Evolutionary conservation across 1,139 yeast species (phyloP), one percentile per base, ranked within the genome.

Genomic region (Protomyces macrosporus): DNA sequence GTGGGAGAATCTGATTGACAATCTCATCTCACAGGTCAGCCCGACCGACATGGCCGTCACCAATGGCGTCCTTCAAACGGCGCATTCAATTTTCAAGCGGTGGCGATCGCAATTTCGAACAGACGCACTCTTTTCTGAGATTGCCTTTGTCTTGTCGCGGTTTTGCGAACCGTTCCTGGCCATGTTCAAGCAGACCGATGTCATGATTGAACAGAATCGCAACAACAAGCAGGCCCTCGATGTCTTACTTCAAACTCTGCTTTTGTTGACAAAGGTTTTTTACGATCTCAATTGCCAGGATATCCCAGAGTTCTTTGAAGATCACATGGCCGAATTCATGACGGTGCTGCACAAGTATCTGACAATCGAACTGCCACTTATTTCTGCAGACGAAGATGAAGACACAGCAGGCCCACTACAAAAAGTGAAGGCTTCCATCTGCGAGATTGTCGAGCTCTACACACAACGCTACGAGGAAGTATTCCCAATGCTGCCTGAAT

Each of bases 231-330:
- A 77, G 56, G 82, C 82, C 0, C 77, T 83, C 57, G 75, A 85
- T 66, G 75, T 85, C 3, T 80, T 87, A 62, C 82, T 90, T 69
- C 95, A 88, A 55, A 88, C 88, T 66, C 76, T 91, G 70, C 77
- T 87, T 59, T 76, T 90, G 39, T 78, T 91, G 67, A 77, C 87
- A 50, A 93, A 91, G 73, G 83, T 95, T 54, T 95, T 88, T 74
- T 90, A 85, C 72, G 99, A 95, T 74, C 84, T 95, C 71, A 95
- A 93, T 75, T 91, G 97, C 75, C 98, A 95, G 76, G 98, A 95
- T 76, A 86, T 95, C 64, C 98, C 99, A 1, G 98, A 91, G 75
- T 93, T 91, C 73, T 95, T 95, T 73, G 99, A 95, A 76, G 98
- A 95, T 75, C 84, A 95, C 73, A 77, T 93, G 77, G 78, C 81